phyloP scores from a whole-genome alignment of 768 basidiomycete species.

The Cubamyces sp. region DNA sequence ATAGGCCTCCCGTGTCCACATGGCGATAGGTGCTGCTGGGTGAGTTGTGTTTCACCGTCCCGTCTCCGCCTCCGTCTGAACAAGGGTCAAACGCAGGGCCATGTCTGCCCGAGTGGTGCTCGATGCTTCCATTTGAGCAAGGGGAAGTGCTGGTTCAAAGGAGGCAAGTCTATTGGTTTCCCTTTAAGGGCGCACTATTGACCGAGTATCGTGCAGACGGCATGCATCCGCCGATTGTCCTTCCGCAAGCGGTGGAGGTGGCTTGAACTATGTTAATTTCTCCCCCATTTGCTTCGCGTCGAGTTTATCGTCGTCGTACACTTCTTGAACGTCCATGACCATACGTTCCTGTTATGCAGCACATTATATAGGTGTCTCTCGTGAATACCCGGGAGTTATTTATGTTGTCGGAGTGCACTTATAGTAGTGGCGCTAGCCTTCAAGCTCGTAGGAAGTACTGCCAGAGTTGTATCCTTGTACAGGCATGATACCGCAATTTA shows the following conservation, averaged over 20 bases:
- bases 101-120: slow-evolving; percentile 74
- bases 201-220: slow-evolving; percentile 36
- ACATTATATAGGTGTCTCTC: too few relatives aligned
- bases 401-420: neutral
- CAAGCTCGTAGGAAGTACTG: too few relatives aligned
- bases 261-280: neutral
- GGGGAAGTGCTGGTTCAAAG: slow-evolving; percentile 91
- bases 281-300: too few relatives aligned
- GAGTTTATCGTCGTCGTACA: too few relatives aligned
- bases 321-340: too few relatives aligned
- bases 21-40: slow-evolving; percentile 77
- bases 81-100: slow-evolving; percentile 45
- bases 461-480: too few relatives aligned
- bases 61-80: neutral
- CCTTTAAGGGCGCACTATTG: neutral
- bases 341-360: too few relatives aligned
- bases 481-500: too few relatives aligned
- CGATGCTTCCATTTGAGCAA: slow-evolving; percentile 64
- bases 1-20: slow-evolving; percentile 75
- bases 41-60: slow-evolving; percentile 6
- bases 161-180: slow-evolving; percentile 44
- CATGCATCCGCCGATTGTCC: slow-evolving; percentile 39
- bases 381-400: neutral
- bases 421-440: too few relatives aligned
- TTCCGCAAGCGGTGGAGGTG: slow-evolving; percentile 1